Conservation (phyloP, 352 stramenopile genomes). For the Pythium pyrilobum region DNA sequence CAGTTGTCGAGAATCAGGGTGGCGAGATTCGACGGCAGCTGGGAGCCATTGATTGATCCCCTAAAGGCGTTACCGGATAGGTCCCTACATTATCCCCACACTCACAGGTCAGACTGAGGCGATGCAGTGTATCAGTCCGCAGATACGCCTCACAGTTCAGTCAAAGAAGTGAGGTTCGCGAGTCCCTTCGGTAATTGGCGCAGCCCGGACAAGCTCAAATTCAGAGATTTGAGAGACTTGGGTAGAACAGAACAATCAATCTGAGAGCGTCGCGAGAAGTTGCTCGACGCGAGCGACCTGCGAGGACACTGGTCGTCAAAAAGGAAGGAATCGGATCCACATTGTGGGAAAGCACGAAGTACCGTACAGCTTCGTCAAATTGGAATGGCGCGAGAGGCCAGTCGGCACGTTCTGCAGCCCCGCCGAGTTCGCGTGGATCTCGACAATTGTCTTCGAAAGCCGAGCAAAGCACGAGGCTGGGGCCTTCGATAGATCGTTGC, state of each 20-base stretch:
- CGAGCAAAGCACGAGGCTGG: not conserved
- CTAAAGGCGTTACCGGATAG: not conserved
- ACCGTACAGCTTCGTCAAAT: not conserved
- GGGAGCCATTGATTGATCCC: not conserved
- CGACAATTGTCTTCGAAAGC: not conserved
- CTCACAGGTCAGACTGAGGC: not conserved
- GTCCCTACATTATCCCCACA: not conserved
- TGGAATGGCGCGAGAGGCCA: not conserved
- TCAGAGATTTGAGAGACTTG: not conserved
- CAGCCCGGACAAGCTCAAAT: not conserved
- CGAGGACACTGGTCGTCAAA: too few species aligned
- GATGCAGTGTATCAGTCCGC: too few species aligned
- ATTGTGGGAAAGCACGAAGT: too few species aligned
- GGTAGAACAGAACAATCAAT: not conserved
- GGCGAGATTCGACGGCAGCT: not conserved
- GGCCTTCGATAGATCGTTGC: not conserved
- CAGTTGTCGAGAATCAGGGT: not conserved
- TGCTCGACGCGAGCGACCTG: constrained; percentile 1
- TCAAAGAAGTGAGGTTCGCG: not conserved
- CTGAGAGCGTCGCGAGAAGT: not conserved
- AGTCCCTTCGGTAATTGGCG: not conserved
- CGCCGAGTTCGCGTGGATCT: not conserved
- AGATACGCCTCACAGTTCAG: too few species aligned
- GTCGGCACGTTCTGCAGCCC: not conserved
- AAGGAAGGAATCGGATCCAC: too few species aligned